Evolutionary conservation across 2,329 filamentous ascomycete species (phyloP).

Genomic region (Podosphaera leucotricha): DNA sequence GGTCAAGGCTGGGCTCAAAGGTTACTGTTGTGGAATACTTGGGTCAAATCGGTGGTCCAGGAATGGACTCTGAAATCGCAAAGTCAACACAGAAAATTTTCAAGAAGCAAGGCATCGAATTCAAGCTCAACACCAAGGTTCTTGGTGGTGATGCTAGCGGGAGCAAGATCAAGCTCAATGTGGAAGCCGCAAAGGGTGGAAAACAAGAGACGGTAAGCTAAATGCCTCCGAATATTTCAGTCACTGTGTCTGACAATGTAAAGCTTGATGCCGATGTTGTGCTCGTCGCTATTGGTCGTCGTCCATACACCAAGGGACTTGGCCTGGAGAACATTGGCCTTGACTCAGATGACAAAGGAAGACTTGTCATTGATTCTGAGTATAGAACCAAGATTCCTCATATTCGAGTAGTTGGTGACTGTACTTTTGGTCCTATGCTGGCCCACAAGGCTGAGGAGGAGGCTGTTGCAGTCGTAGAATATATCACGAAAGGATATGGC

Average conservation of each 20-base stretch:
- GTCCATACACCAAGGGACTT: constrained; percentile 79
- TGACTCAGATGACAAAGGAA: constrained; percentile 78
- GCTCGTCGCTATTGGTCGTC: constrained; percentile 85
- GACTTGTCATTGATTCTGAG: constrained; percentile 91
- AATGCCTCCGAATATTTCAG: background rate
- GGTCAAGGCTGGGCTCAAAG: constrained; percentile 80
- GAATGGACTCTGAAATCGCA: constrained; percentile 86
- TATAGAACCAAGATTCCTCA: constrained; percentile 96
- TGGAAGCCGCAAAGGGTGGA: constrained; percentile 88
- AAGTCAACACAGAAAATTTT: constrained; percentile 85
- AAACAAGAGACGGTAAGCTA: constrained; percentile 64
- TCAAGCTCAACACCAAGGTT: constrained; percentile 96
- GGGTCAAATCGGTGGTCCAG: constrained; percentile 84
- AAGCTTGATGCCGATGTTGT: constrained; percentile 87
- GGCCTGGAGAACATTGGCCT: constrained; percentile 85
- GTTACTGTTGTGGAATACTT: constrained; percentile 97
- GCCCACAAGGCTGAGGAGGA: constrained; percentile 99
- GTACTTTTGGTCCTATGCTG: constrained; percentile 95
- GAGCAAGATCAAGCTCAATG: constrained; percentile 54
- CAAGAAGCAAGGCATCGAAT: constrained; percentile 90
- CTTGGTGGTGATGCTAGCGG: constrained; percentile 58
- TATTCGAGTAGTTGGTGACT: constrained; percentile 90
- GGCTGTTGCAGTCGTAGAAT: constrained; percentile 81
- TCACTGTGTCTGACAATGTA: constrained; percentile 3
- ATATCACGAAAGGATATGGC: constrained; percentile 91